Conservation (phyloP, 495 filamentous ascomycete genomes). For the Hypoxylon lienhwacheense region DNA sequence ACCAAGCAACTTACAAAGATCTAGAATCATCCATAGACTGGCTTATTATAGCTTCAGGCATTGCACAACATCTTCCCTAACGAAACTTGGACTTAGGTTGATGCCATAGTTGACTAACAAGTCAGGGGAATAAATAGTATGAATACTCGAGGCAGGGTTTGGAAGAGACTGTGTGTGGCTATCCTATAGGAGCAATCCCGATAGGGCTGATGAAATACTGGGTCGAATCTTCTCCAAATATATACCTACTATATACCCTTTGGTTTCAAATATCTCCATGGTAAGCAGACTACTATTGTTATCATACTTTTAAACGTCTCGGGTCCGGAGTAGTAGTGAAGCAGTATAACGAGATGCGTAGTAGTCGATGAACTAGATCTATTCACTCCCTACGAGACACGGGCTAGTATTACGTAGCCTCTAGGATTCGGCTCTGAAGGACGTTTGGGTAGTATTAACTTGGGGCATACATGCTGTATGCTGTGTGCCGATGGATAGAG, state of each 20-base stretch:
- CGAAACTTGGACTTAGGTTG: constrained; percentile 18
- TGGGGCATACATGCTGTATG: constrained; percentile 20
- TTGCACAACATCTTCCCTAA: constrained; percentile 37
- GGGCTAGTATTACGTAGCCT: background rate
- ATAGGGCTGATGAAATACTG: constrained; percentile 11
- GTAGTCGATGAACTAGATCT: constrained; percentile 7
- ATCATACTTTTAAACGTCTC: constrained; percentile 1
- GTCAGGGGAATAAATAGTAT: constrained; percentile 12
- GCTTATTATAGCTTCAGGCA: constrained; percentile 24
- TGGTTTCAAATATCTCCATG: constrained; percentile 7
- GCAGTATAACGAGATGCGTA: constrained; percentile 9
- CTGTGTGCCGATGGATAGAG: constrained; percentile 24
- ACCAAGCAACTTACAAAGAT: constrained; percentile 32
- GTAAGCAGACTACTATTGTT: constrained; percentile 8
- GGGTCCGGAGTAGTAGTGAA: background rate
- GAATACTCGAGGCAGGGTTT: constrained; percentile 10
- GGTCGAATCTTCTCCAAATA: background rate
- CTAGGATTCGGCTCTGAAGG: constrained; percentile 8
- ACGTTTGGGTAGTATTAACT: constrained; percentile 2
- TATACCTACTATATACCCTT: background rate
- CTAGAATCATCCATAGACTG: constrained; percentile 20
- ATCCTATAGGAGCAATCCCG: constrained; percentile 3
- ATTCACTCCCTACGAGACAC: background rate
- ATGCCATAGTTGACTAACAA: constrained; percentile 13
- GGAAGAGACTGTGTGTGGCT: constrained; percentile 14